These are phyloP conservation scores for Cercospora nicotianae DNA, from an alignment of 2,329 filamentous ascomycete genomes.

Conservation along the genomic window DNA sequence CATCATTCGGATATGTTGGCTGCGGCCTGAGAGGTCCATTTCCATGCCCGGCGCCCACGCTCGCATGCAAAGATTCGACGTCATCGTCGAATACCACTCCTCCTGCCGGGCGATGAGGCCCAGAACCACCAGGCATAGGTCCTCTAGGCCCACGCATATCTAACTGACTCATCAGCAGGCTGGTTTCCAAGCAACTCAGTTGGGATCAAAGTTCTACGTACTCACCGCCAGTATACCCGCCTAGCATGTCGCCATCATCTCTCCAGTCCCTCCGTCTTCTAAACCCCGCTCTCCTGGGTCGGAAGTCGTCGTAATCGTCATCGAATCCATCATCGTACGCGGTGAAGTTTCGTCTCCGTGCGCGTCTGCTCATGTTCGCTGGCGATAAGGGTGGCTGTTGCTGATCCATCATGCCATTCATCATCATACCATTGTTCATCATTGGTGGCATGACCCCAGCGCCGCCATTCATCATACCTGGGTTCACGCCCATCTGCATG, in stretches of 20 bases:
- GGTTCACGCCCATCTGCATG: constrained; percentile 6
- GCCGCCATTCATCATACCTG: constrained; percentile 18
- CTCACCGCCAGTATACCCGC: constrained; percentile 24
- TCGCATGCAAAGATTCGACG: not conserved
- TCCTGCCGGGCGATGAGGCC: not conserved
- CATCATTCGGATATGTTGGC: not conserved
- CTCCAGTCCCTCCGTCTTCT: constrained; percentile 16
- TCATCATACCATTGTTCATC: constrained; percentile 10
- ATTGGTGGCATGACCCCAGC: constrained; percentile 6
- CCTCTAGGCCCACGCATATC: constrained; percentile 20
- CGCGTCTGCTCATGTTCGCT: constrained; percentile 8
- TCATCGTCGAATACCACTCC: constrained; percentile 2
- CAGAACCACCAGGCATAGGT: constrained; percentile 9
- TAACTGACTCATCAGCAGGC: constrained; percentile 3
- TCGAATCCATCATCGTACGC: constrained; percentile 19
- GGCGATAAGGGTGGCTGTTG: not conserved
- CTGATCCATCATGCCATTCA: constrained; percentile 17
- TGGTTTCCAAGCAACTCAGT: not conserved
- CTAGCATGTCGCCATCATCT: constrained; percentile 23
- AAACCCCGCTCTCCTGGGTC: constrained; percentile 4
- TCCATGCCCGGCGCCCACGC: not conserved
- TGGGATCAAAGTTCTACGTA: constrained; percentile 16
- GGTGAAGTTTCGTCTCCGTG: constrained; percentile 14
- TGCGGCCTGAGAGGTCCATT: not conserved
- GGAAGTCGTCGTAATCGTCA: constrained; percentile 21